phyloP scores from a whole-genome alignment of 805 yeast genomes.

The Barnettozyma pratensis region DNA sequence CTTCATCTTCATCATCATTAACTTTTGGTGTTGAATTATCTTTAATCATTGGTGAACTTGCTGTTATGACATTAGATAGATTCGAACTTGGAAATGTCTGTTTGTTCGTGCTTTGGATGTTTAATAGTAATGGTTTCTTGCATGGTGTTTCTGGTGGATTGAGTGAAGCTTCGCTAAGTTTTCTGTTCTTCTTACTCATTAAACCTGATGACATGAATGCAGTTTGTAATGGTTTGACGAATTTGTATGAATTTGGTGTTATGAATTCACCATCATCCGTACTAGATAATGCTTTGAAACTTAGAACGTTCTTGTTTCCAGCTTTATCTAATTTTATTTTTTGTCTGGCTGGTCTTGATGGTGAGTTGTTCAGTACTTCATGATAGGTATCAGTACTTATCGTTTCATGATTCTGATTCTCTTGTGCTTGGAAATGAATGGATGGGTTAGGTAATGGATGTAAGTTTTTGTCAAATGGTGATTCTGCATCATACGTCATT shows the following conservation, averaged over 20 bases:
- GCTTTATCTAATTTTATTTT: constrained; percentile 16
- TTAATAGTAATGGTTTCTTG: constrained; percentile 35
- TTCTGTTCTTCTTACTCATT: constrained; percentile 51
- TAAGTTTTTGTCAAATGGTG: constrained; percentile 20
- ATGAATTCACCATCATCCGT: constrained; percentile 24
- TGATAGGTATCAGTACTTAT: constrained; percentile 4
- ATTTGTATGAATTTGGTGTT: constrained; percentile 56
- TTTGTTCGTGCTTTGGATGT: constrained; percentile 14
- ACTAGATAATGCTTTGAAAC: constrained; percentile 5
- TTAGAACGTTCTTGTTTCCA: constrained; percentile 9
- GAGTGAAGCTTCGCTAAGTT: constrained; percentile 28
- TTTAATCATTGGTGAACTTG: constrained; percentile 26
- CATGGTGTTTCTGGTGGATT: constrained; percentile 63
- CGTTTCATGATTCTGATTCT: constrained; percentile 2
- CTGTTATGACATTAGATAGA: constrained; percentile 25
- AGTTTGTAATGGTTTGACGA: constrained; percentile 79
- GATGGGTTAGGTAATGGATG: constrained; percentile 26
- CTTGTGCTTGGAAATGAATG: constrained; percentile 14
- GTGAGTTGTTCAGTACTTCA: constrained; percentile 26
- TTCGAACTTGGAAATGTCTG: constrained; percentile 21
- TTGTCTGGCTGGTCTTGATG: constrained; percentile 30
- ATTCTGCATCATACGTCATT: constrained; percentile 13
- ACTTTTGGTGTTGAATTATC: constrained; percentile 23
- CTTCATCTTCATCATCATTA: constrained; percentile 13
- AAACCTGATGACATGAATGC: constrained; percentile 78